Conservation (phyloP, 306 rosid species). For the Prunus salicina region DNA sequence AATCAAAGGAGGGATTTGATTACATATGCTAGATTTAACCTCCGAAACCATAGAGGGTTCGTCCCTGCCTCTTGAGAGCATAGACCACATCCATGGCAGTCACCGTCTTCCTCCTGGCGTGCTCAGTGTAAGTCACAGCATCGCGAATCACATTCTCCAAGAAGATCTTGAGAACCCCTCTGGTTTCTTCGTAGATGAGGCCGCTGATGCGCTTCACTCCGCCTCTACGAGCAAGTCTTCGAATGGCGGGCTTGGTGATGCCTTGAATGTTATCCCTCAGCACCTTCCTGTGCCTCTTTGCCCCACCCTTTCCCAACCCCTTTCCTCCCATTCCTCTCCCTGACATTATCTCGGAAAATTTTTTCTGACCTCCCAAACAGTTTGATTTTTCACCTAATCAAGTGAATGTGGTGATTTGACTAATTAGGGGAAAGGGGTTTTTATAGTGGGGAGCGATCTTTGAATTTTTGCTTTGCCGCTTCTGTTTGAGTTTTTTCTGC, state of each 20-base stretch:
- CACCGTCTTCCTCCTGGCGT: conserved; percentile 34
- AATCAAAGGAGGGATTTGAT: not conserved
- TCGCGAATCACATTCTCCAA: conserved; percentile 33
- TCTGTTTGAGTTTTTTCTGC: not conserved
- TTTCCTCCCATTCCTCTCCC: conserved; percentile 36
- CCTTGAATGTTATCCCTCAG: conserved; percentile 34
- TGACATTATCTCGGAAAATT: conserved; percentile 1
- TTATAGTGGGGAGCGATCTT: not conserved
- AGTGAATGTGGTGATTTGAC: not conserved
- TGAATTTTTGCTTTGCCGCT: not conserved
- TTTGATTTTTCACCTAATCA: not conserved
- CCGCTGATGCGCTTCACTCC: conserved; percentile 35
- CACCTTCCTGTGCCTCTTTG: conserved; percentile 32
- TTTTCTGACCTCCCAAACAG: conserved; percentile 13
- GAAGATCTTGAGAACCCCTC: conserved; percentile 31
- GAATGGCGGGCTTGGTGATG: conserved; percentile 25
- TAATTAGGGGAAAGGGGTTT: not conserved
- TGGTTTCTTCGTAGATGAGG: conserved; percentile 32
- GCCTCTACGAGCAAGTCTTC: conserved; percentile 26
- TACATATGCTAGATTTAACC: not conserved
- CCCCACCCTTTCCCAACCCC: conserved; percentile 31
- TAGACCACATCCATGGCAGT: conserved; percentile 35
- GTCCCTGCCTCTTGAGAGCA: conserved; percentile 32
- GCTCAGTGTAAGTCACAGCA: conserved; percentile 30
- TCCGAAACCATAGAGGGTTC: conserved; percentile 30